Evolutionary conservation across 257 asterid genomes (phyloP).

Genomic region (Scutellaria baicalensis): DNA sequence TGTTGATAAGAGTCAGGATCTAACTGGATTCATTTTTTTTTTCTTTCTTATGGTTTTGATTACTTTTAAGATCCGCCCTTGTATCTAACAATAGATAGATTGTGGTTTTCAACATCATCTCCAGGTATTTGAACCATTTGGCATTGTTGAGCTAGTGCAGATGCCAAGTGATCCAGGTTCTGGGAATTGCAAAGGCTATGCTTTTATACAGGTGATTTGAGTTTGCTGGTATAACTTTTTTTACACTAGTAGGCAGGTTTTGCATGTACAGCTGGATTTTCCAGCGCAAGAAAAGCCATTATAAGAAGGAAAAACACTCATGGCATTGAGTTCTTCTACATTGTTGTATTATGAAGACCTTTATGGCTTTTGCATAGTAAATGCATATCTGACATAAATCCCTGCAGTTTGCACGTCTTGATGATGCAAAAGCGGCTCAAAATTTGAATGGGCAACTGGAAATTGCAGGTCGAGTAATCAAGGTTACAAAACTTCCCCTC

Average conservation of each 20-base stretch:
- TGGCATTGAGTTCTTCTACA: background rate
- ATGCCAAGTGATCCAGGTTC: slow-evolving; percentile 57
- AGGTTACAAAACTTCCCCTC: slow-evolving; percentile 28
- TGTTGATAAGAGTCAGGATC: slow-evolving; percentile 4
- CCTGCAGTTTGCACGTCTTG: slow-evolving; percentile 59
- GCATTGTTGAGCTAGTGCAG: slow-evolving; percentile 65
- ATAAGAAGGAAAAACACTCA: background rate
- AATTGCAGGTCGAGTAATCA: slow-evolving; percentile 59
- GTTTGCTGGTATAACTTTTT: slow-evolving; percentile 9
- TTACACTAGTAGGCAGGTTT: background rate
- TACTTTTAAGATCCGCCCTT: background rate
- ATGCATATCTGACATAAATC: slow-evolving; percentile 5
- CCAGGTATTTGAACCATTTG: slow-evolving; percentile 74
- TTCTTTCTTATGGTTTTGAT: background rate
- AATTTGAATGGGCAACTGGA: slow-evolving; percentile 62
- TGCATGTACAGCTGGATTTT: slow-evolving; percentile 3
- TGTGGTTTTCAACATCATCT: background rate
- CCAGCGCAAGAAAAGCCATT: slow-evolving; percentile 7
- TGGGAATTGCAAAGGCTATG: slow-evolving; percentile 62
- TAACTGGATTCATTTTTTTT: background rate
- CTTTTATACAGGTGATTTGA: slow-evolving; percentile 59
- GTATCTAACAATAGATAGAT: background rate
- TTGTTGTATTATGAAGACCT: background rate
- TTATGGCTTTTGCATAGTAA: background rate
- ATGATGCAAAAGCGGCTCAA: slow-evolving; percentile 65